Evolutionary conservation across 495 filamentous ascomycete genomes (phyloP).

Genomic region (Trichoderma asperelloides): DNA sequence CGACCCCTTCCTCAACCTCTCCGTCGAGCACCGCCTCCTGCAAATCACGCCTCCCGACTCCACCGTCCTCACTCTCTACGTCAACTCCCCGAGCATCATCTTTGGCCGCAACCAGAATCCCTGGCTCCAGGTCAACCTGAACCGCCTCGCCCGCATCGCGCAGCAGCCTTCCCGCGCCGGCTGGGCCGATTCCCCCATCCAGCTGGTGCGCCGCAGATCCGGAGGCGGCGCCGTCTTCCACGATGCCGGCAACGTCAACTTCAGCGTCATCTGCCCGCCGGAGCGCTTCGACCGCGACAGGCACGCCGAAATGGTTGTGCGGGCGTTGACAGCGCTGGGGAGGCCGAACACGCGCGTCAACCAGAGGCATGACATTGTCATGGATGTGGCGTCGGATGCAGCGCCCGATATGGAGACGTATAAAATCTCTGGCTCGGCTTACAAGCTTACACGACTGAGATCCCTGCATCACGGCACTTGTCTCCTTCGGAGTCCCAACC

Average conservation of each 20-base stretch:
- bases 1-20: constrained; percentile 86
- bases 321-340: constrained; percentile 53
- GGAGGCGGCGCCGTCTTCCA: constrained; percentile 94
- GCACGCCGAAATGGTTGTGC: constrained; percentile 84
- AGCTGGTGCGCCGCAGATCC: constrained; percentile 70
- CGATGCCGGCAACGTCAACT: constrained; percentile 87
- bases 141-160: constrained; percentile 33
- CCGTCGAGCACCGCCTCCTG: constrained; percentile 88
- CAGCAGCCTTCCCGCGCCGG: not conserved
- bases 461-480: constrained; percentile 90
- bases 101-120: constrained; percentile 97
- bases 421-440: constrained; percentile 89
- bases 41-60: constrained; percentile 60
- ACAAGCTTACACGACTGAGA: constrained; percentile 72
- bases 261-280: constrained; percentile 76
- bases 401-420: constrained; percentile 30
- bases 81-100: constrained; percentile 76
- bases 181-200: constrained; percentile 19
- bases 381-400: constrained; percentile 35
- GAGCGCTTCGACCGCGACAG: constrained; percentile 68
- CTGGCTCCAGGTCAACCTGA: constrained; percentile 81
- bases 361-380: constrained; percentile 85
- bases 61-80: constrained; percentile 75
- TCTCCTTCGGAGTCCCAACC: constrained; percentile 60
- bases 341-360: constrained; percentile 58